These are phyloP conservation scores for Nakazawaea wickerhamii DNA, from an alignment of 805 yeast genomes.

Conservation along the genomic window DNA sequence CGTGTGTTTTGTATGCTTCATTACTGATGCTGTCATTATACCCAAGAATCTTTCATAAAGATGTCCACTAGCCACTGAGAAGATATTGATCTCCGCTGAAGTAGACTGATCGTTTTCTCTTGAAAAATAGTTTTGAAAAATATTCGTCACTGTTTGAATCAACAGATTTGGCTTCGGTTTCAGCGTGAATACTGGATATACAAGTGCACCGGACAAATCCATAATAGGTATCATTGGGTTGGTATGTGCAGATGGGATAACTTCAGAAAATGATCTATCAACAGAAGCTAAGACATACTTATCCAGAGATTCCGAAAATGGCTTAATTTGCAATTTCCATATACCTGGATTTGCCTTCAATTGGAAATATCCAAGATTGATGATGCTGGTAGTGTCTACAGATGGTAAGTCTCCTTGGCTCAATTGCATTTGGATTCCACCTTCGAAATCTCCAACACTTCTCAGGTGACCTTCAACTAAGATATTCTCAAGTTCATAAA, in stretches of 20 bases:
- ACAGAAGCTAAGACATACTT: conserved; percentile 35
- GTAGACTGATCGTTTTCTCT: neutral
- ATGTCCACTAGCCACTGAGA: conserved; percentile 80
- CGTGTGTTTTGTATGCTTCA: conserved; percentile 54
- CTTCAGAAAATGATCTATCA: conserved; percentile 19
- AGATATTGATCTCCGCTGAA: conserved; percentile 65
- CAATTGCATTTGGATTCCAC: conserved; percentile 47
- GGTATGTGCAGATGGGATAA: conserved; percentile 11
- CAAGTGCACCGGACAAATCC: conserved; percentile 38
- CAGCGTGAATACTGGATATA: conserved; percentile 38
- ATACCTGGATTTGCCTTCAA: conserved; percentile 67
- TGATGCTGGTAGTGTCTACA: conserved; percentile 73
- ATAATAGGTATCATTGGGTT: conserved; percentile 29
- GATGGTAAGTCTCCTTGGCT: conserved; percentile 21
- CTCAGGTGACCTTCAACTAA: conserved; percentile 59
- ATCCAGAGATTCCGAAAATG: conserved; percentile 33
- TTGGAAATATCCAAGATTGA: conserved; percentile 80
- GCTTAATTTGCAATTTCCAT: conserved; percentile 48
- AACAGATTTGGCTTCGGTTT: neutral
- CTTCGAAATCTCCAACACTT: conserved; percentile 25
- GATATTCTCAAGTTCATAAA: conserved; percentile 46
- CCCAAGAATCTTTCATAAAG: conserved; percentile 67
- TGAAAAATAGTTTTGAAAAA: conserved; percentile 5
- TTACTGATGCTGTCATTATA: conserved; percentile 78
- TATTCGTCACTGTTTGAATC: neutral